phyloP scores from a whole-genome alignment of 2,329 filamentous ascomycete species.

The Xylaria sp. region DNA sequence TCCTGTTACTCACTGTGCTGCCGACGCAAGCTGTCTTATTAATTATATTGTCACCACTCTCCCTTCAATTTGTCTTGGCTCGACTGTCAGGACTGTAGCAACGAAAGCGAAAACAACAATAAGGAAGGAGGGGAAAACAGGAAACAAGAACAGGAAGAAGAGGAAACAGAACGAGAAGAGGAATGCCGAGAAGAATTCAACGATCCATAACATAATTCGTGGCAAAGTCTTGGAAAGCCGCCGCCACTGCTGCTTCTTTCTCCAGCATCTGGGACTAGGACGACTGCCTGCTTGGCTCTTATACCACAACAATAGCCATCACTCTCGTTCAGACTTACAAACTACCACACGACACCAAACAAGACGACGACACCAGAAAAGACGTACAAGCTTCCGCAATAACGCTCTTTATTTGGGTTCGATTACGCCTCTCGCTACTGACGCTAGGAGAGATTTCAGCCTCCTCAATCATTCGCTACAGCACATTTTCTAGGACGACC shows the following conservation, averaged over 20 bases:
- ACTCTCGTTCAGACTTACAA: conserved; percentile 7
- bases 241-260: background rate
- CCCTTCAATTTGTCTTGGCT: background rate
- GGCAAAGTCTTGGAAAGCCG: background rate
- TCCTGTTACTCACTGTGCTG: conserved; percentile 7
- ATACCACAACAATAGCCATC: background rate
- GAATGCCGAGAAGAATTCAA: background rate
- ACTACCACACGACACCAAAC: background rate
- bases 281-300: background rate
- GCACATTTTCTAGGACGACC: background rate
- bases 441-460: background rate
- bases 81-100: background rate
- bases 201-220: background rate
- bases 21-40: conserved; percentile 9
- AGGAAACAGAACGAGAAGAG: background rate
- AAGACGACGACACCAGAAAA: conserved; percentile 2
- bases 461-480: conserved; percentile 5
- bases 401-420: conserved; percentile 20
- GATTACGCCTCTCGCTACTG: conserved; percentile 1
- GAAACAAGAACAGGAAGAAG: background rate
- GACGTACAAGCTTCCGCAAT: background rate
- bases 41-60: background rate
- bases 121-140: background rate
- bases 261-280: conserved; percentile 6
- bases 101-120: background rate